Percentiles rank a stretch among this genome's conserved stretches.
phyloP scores from a whole-genome alignment of 208 protist genomes.

The Tritrichomonas foetus region DNA sequence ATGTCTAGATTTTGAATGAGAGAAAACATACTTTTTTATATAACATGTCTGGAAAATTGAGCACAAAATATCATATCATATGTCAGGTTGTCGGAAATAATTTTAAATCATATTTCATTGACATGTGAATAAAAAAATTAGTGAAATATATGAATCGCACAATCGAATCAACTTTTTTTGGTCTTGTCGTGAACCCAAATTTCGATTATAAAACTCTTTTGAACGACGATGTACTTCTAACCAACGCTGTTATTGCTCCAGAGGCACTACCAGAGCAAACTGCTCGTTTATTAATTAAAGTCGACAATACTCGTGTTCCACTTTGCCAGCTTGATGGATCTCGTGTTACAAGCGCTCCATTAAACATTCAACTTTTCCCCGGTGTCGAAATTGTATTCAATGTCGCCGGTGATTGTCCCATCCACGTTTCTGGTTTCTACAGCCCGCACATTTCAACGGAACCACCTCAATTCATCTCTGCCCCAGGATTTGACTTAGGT shows the following conservation, averaged over 20 bases:
- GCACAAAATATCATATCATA: no score
- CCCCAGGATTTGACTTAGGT: no score
- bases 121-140: no score
- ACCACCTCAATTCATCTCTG: no score
- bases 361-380: not conserved
- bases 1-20: no score
- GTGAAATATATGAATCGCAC: no score
- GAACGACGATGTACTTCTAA: not conserved
- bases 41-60: no score
- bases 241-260: conserved; percentile 3
- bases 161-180: conserved; percentile 31
- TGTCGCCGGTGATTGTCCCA: not conserved
- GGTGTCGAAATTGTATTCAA: not conserved
- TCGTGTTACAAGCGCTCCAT: not conserved
- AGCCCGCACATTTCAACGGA: no score
- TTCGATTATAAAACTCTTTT: not conserved
- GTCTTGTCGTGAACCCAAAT: not conserved
- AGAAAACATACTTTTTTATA: no score
- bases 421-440: not conserved
- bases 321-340: not conserved
- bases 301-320: not conserved
- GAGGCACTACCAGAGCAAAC: not conserved
- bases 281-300: not conserved
- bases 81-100: no score
- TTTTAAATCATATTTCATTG: no score